phyloP scores from a whole-genome alignment of 768 basidiomycete species.

The Roridomyces roridus region DNA sequence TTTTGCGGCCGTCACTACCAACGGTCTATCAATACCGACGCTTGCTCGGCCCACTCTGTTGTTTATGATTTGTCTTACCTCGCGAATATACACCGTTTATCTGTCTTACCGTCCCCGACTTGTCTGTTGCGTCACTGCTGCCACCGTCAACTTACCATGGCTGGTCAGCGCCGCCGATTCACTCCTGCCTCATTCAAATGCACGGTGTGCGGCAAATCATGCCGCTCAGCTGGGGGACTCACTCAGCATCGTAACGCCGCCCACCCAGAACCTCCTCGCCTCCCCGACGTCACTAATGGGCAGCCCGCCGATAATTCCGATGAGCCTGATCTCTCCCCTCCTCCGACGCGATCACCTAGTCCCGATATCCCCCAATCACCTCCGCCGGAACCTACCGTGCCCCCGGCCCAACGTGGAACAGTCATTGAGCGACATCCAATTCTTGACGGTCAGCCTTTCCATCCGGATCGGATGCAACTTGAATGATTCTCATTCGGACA shows the following conservation, averaged over 20 bases:
- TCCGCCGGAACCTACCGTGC: not conserved
- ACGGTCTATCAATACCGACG: not conserved
- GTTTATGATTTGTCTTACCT: not conserved
- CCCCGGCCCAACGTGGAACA: not conserved
- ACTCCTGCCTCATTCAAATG: not conserved
- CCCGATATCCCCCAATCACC: not conserved
- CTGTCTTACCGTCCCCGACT: no score
- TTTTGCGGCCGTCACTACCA: not conserved
- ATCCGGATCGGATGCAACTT: no score
- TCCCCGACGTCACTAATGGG: not conserved
- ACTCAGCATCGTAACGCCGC: not conserved
- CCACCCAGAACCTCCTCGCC: not conserved
- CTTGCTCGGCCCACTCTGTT: not conserved
- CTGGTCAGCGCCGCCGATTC: not conserved
- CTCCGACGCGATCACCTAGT: not conserved
- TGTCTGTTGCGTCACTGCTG: no score
- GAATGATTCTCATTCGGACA: not conserved
- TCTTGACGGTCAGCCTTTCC: conserved; percentile 2
- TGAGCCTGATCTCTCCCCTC: not conserved
- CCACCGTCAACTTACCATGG: not conserved
- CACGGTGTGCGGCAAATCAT: not conserved
- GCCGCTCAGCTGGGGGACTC: not conserved
- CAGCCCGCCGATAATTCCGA: not conserved
- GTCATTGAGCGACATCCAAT: conserved; percentile 5
- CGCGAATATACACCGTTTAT: no score